These are phyloP conservation scores for Petrea volubilis DNA, from an alignment of 257 asterid genomes.

Conservation along the genomic window DNA sequence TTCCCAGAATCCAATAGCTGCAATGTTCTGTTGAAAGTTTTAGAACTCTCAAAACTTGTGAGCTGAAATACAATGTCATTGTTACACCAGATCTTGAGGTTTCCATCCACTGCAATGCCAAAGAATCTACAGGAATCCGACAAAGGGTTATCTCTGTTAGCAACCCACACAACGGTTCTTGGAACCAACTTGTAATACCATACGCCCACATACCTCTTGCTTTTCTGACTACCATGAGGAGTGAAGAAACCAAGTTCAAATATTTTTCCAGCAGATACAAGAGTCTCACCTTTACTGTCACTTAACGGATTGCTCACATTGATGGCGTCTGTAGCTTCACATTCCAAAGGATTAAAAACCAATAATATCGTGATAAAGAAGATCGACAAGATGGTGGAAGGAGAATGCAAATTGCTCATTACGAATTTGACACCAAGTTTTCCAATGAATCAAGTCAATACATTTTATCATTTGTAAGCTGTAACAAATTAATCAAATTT, in stretches of 20 bases:
- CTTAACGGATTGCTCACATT: background rate
- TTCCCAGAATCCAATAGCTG: too few relatives aligned
- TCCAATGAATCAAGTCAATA: background rate
- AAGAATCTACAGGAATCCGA: background rate
- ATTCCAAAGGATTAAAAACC: background rate
- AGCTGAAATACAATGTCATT: too few relatives aligned
- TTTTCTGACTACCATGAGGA: background rate
- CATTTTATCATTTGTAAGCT: background rate
- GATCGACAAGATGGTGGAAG: background rate
- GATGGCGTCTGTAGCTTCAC: constrained; percentile 39
- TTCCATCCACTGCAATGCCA: constrained; percentile 35
- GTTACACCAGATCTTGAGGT: constrained; percentile 25
- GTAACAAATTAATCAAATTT: too few relatives aligned
- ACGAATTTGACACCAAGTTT: background rate
- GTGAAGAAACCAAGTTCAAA: constrained; percentile 49
- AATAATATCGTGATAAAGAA: background rate
- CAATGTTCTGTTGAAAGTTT: too few relatives aligned
- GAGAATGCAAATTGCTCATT: background rate
- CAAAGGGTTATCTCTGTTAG: constrained; percentile 24
- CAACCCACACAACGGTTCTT: constrained; percentile 49
- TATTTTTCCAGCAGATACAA: constrained; percentile 36
- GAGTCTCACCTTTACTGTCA: constrained; percentile 11
- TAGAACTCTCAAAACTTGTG: too few relatives aligned
- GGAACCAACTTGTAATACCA: constrained; percentile 35
- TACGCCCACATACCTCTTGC: constrained; percentile 37